Percentiles rank a stretch among this genome's conserved stretches.
These are phyloP conservation scores for Phragmites australis DNA, from an alignment of 176 grass and related monocot genomes.

Conservation along the genomic window DNA sequence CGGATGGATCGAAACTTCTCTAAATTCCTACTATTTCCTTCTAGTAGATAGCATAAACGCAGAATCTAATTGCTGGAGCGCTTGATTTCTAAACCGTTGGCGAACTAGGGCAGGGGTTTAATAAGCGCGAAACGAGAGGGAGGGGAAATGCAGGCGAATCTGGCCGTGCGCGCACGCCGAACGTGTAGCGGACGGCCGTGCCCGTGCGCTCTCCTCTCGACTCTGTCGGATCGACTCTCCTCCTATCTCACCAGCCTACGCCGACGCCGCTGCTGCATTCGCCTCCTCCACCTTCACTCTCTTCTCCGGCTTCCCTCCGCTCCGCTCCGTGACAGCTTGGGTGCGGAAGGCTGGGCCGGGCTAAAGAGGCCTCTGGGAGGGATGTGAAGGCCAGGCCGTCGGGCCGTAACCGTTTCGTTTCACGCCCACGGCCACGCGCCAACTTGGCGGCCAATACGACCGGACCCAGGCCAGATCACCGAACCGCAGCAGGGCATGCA, in stretches of 20 bases:
- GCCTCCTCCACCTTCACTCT: not conserved
- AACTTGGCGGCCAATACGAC: not conserved
- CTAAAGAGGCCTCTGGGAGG: too few species aligned
- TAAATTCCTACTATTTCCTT: not conserved
- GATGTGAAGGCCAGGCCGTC: too few species aligned
- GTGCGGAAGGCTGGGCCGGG: not conserved
- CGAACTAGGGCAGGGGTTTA: not conserved
- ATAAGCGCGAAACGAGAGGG: not conserved
- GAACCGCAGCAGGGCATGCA: not conserved
- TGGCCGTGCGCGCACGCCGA: too few species aligned
- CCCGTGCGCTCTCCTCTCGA: not conserved
- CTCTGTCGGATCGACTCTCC: not conserved
- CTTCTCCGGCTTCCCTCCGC: not conserved
- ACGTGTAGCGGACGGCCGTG: not conserved
- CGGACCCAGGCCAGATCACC: not conserved
- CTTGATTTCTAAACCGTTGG: not conserved
- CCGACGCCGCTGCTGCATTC: not conserved
- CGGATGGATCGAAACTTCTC: not conserved
- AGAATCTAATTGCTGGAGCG: not conserved
- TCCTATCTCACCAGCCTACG: not conserved
- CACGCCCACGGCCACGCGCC: not conserved
- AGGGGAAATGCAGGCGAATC: constrained; percentile 15
- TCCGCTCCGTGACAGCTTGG: not conserved
- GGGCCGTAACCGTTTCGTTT: not conserved
- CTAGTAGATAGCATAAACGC: not conserved